Conservation (phyloP, 164 flowering plant genomes). For the Annona cherimola region DNA sequence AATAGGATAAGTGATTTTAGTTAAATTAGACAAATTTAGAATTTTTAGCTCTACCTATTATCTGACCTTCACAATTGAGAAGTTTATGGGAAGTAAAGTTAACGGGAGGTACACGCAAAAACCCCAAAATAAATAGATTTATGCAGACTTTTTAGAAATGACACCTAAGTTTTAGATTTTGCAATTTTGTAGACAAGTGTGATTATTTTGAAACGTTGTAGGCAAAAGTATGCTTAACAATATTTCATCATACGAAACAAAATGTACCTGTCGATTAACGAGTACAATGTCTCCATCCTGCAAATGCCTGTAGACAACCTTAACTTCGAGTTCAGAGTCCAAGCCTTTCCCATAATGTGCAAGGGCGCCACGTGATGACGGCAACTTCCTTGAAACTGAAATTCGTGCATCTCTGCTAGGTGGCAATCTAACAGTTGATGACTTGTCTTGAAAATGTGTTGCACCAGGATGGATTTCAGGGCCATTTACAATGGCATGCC, state of each 20-base stretch:
- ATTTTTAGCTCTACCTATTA: no score
- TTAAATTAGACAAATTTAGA: no score
- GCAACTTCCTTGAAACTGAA: slow-evolving; percentile 62
- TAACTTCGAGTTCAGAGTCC: slow-evolving; percentile 64
- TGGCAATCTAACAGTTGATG: slow-evolving; percentile 28
- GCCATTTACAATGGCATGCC: slow-evolving; percentile 78
- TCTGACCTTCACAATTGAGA: no score
- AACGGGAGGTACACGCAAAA: no score
- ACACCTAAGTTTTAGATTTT: no score
- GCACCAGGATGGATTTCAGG: slow-evolving; percentile 92
- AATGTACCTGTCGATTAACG: slow-evolving; percentile 82
- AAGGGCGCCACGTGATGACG: slow-evolving; percentile 68
- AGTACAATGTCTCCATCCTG: slow-evolving; percentile 96
- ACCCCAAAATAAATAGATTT: no score
- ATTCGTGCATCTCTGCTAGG: slow-evolving; percentile 34
- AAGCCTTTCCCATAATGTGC: slow-evolving; percentile 43
- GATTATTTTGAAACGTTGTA: no score
- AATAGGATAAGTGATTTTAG: no score
- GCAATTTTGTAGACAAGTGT: no score
- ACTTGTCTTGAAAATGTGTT: slow-evolving; percentile 56
- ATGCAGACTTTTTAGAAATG: no score
- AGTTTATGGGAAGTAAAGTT: no score
- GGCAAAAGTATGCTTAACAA: not conserved
- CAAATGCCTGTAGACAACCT: slow-evolving; percentile 75
- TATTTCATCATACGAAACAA: not conserved